These are phyloP conservation scores for Macrophomina pseudophaseolina DNA, from an alignment of 2,329 filamentous ascomycete genomes.

Conservation along the genomic window DNA sequence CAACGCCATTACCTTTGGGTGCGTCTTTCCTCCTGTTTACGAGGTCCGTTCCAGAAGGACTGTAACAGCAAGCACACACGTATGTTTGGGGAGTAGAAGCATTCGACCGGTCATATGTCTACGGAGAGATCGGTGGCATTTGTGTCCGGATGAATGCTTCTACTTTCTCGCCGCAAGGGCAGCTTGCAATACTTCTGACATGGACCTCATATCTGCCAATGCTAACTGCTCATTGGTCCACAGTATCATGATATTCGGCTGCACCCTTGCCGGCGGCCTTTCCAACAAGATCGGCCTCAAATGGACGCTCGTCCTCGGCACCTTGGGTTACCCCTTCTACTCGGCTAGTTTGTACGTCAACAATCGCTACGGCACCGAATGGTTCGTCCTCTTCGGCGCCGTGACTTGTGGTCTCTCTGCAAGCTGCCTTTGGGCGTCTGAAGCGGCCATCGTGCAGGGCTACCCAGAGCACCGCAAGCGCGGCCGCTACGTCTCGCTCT, in stretches of 20 bases:
- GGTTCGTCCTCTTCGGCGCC: slow-evolving; percentile 42
- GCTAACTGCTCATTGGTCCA: background rate
- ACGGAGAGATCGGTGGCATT: too few species aligned
- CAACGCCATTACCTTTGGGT: slow-evolving; percentile 70
- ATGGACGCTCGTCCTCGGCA: slow-evolving; percentile 57
- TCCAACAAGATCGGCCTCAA: slow-evolving; percentile 74
- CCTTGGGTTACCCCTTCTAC: slow-evolving; percentile 40
- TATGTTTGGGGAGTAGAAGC: background rate
- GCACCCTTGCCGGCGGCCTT: slow-evolving; percentile 67
- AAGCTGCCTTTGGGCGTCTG: slow-evolving; percentile 48
- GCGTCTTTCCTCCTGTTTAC: background rate
- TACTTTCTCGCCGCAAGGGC: too few species aligned
- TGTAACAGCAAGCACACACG: too few species aligned
- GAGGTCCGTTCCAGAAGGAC: too few species aligned
- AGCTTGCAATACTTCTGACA: too few species aligned
- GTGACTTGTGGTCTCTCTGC: slow-evolving; percentile 42
- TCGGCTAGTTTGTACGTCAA: slow-evolving; percentile 37
- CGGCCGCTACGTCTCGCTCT: slow-evolving; percentile 46
- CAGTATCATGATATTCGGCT: slow-evolving; percentile 72
- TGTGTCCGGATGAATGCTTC: too few species aligned
- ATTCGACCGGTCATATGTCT: too few species aligned
- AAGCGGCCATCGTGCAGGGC: slow-evolving; percentile 50
- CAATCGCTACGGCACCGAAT: slow-evolving; percentile 40
- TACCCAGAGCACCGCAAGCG: slow-evolving; percentile 55
- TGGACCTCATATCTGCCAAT: background rate